Evolutionary conservation across 202 grass and related monocot genomes (phyloP), one percentile per base, ranked within the genome.

Genomic region (Zoysia matrella): DNA sequence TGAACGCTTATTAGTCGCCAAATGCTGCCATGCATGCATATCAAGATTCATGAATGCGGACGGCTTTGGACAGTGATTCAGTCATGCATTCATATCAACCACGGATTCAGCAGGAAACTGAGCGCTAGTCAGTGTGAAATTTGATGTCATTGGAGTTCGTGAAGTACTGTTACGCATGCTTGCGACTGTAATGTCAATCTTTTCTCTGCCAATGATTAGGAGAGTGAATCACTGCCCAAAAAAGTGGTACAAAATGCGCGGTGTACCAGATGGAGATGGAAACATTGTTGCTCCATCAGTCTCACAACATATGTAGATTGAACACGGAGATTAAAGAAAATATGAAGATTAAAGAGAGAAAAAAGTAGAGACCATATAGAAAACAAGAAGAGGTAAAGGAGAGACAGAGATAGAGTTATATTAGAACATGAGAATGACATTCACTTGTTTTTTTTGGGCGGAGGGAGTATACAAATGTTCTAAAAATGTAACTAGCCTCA

Each of bases 131-230:
- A 44, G 51, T 47, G 60, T 41, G 12, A 55, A 72, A 54, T 65
- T 53, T n/a, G 55, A 62, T 54, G 48, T 7, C 57, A 51, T 47
- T 41, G 53, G 51, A 67, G 74, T 65, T 73, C 11, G 49, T 72
- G 52, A 52, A 9, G 61, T 41, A 11, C 30, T 41, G 3, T 4
- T 47, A 46, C 58, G 45, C 52, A 44, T 46, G 52, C 4, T 8
- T 41, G 18, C 54, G 14, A 40, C 22, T 41, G 65, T 36, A 72
- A 51, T 72, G 72, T 52, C 87, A 72, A 77, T 74, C 42, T 85
- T 81, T 76, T 77, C 72, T 77, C 76, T 45, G 48, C 57, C 66
- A 89, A 85, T 89, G 77, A 89, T 77, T 83, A 75, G 74, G 52
- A 68, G 30, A 3, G 45, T 41, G 39, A 36, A 79, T 70, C 39